Evolutionary conservation across 2,329 filamentous ascomycete species (phyloP).

Genomic region (Zarea fungicola): DNA sequence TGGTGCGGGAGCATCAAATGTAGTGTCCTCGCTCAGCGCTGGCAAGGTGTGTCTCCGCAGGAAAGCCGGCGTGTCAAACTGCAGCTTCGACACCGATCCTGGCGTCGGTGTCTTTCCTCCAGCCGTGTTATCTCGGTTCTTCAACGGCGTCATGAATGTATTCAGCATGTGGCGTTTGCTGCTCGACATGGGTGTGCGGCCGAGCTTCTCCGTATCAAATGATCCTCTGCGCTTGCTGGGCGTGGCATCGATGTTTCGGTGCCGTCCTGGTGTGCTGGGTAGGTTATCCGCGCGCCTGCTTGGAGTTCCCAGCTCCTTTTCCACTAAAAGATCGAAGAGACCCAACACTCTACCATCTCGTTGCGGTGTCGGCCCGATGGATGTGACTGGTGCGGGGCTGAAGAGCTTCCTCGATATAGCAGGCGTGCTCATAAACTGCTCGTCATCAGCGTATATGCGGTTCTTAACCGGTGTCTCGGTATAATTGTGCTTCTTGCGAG

Average conservation of each 20-base stretch:
- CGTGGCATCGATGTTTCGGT: conserved; percentile 32
- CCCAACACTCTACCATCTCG: conserved; percentile 72
- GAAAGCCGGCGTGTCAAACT: conserved; percentile 68
- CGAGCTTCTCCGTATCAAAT: conserved; percentile 28
- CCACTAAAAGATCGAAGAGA: conserved; percentile 65
- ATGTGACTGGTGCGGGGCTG: conserved; percentile 52
- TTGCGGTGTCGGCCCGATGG: conserved; percentile 74
- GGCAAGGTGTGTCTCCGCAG: conserved; percentile 47
- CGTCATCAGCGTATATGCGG: conserved; percentile 31
- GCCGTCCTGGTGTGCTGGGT: conserved; percentile 18
- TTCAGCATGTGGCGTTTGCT: conserved; percentile 59
- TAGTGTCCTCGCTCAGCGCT: conserved; percentile 51
- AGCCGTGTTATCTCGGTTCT: conserved; percentile 39
- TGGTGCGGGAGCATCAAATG: conserved; percentile 43
- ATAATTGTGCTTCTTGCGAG: conserved; percentile 46
- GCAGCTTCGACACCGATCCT: conserved; percentile 47
- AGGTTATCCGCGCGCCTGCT: conserved; percentile 33
- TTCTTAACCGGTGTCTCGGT: conserved; percentile 43
- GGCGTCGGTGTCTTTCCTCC: conserved; percentile 46
- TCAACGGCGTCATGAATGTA: conserved; percentile 60
- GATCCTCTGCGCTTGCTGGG: conserved; percentile 39
- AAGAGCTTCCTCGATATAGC: conserved; percentile 54
- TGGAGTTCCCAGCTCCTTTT: conserved; percentile 45
- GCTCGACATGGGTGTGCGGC: conserved; percentile 47
- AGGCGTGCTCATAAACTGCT: conserved; percentile 49